Evolutionary conservation across 139 green algal species (phyloP), one percentile per base, ranked within the genome.

Genomic region (Yamagishiella unicocca): DNA sequence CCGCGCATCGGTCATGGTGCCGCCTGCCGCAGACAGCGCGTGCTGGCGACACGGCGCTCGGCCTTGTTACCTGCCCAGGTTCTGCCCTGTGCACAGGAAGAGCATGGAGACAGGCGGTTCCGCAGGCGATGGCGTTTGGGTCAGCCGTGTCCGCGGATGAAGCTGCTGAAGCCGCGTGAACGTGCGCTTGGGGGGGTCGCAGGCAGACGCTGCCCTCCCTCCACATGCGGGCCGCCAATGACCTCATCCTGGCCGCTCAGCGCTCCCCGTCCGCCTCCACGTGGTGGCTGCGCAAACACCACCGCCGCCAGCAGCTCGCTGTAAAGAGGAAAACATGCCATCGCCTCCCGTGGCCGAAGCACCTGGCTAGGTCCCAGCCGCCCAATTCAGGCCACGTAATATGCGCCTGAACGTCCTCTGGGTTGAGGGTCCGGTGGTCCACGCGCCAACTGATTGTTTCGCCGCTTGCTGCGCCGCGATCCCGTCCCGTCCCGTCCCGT

Each of bases 401-500:
- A 29, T 27, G 73, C 73, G 45, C 73, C 73, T 45, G 73, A 45
- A 81, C 40, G 73, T 61, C 73, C 73, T 81, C 73, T 45, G 40
- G 45, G 73, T 45, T 42, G 43, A 61, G 14, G 66, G 73, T 81
- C 43, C 73, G 43, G 40, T 19, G 66, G 73, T 81, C 43, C 73
- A 78, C 40, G 70, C 70, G 70, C 70, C 70, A 78, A 78, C 31
- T 24, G 33, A 38, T 53, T 37, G 38, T 55, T 58, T 78, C 70
- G 70, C 70, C 38, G 45, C 66, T 42, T 38, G 70, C 12, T 55
- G 38, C 70, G 70, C 24, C 25, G 70, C 70, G 70, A 78, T 55
- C 70, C 72, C 72, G 21, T 58, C 72, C 72, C 43, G 72, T 80
- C 72, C 72, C 72, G 43, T 67, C 74, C 74, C 50, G 74, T 67